Evolutionary conservation across 116 monocot species (phyloP), one percentile per base, ranked within the genome.

Genomic region (Phalaenopsis hybrid): DNA sequence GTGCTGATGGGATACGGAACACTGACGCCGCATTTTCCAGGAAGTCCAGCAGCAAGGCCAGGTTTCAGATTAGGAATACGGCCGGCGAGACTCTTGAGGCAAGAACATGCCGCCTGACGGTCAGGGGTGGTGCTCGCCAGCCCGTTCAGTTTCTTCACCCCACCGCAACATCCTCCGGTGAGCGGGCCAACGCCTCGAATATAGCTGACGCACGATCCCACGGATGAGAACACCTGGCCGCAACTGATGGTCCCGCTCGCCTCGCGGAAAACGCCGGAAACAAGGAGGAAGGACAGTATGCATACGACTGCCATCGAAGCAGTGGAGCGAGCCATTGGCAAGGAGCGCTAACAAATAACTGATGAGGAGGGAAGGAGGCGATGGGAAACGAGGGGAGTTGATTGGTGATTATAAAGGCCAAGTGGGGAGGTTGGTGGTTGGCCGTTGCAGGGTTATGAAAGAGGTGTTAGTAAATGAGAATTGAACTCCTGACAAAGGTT

Each of bases 1-100:
- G 83, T 25, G 79, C 83, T 83, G 75, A 86, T 79, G 67, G 80
- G 9, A 74, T 81, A 89, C 20, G 86, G 83, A 41, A 89, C 13
- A 16, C 31, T 81, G 78, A 85, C 85, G 50, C 83, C 86, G 50
- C 88, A 86, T 43, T 46, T 79, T 21, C 46, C 11, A 8, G 85
- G 85, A 70, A 88, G 49, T 23, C 83, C 67, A 55, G 85, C 55
- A 28, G 80, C 85, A 25, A 37, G 48, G n/a, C 21, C 15, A 1
- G 25, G 28, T 0, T 72, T 61, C 63, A 75, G 76, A 2, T 58
- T 28, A 41, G 51, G 15, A 0, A 83, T 72, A 10, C 20, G 15
- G 17, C 43, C 9, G 55, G 73, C 52, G 10, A 61, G 44, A 7
- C 0, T 63, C 88, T 83, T 85, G 37, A 85, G 79, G 81, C 85